Evolutionary conservation across 164 flowering plant genomes (phyloP).

Genomic region (Warburgia ugandensis): DNA sequence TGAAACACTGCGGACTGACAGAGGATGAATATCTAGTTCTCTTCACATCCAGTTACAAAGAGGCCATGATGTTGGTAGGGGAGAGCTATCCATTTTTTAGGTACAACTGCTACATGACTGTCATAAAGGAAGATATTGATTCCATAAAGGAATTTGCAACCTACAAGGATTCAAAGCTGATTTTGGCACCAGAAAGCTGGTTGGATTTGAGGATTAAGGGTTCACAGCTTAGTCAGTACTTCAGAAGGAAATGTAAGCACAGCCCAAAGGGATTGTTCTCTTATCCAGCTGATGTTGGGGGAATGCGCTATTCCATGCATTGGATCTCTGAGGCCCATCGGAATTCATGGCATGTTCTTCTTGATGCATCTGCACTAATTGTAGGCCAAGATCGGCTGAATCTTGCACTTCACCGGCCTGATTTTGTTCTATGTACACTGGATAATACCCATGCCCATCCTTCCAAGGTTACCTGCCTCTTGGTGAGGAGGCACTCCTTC

Average conservation of each 20-base stretch:
- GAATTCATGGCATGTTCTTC: slow-evolving; percentile 68
- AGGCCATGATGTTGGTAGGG: slow-evolving; percentile 71
- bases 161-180: slow-evolving; percentile 54
- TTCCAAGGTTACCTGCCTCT: slow-evolving; percentile 55
- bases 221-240: slow-evolving; percentile 51
- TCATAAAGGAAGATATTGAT: slow-evolving; percentile 35
- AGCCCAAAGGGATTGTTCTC: slow-evolving; percentile 64
- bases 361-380: slow-evolving; percentile 53
- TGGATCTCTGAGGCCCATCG: slow-evolving; percentile 82
- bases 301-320: slow-evolving; percentile 60
- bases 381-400: slow-evolving; percentile 47
- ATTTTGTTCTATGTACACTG: slow-evolving; percentile 59
- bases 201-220: slow-evolving; percentile 32
- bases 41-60: slow-evolving; percentile 45
- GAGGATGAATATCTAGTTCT: slow-evolving; percentile 61
- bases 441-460: slow-evolving; percentile 54
- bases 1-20: slow-evolving; percentile 57
- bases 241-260: slow-evolving; percentile 60
- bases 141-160: slow-evolving; percentile 41
- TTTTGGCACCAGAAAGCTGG: slow-evolving; percentile 62
- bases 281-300: slow-evolving; percentile 55
- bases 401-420: slow-evolving; percentile 64
- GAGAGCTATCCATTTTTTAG: slow-evolving; percentile 72
- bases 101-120: slow-evolving; percentile 22
- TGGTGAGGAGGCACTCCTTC: slow-evolving; percentile 62